Base-by-base conservation (phyloP, 1,139 yeast genomes). In the Diutina mesorugosa region DNA sequence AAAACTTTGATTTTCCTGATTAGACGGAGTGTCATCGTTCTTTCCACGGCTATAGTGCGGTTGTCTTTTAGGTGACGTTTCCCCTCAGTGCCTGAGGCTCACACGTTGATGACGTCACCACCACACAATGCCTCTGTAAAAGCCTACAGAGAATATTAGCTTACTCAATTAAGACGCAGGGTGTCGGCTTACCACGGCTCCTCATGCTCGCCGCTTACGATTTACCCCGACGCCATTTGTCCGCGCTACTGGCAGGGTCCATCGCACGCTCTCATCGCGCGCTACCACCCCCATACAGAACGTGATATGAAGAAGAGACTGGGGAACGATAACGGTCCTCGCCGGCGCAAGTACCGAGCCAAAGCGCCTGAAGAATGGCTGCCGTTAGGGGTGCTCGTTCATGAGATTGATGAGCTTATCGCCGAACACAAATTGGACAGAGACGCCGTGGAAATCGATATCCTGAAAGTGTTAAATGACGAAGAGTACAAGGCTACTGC, bases 341-440 rank as follows among this genome's bases (percentile, higher is more conserved):
- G 64, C 48, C 68, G 66, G 58, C 67, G 77, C 61, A 73, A 69
- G 61, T 83, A 83, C 67, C 84, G 80, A 67, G 75, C 79, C 29
- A 85, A 85, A 62, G 78, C 76, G 9, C 78, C 79, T 10, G 98
- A 91, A 58, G 78, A 87, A 14, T 87, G 95, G 0, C 79, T 95
- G 0, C 90, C 96, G 12, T 72, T 84, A 55, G 98, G 98, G 4
- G 88, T 90, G 4, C 74, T 93, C 55, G 81, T 83, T 59, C 75
- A 74, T 61, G 98, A 93, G 67, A 87, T 93, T 59, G 76, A 80
- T 47, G 83, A 80, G 56, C 65, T 91, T 26, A 68, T 87, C 54
- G 64, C 69, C 35, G 70, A 73, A 26, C 66, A 77, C 56, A 66
- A 69, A 12, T 68, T 87, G 53, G 69, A 74, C 0, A 71, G 71